Evolutionary conservation across 2,329 filamentous ascomycete genomes (phyloP).

Genomic region (Monosporascus ibericus): DNA sequence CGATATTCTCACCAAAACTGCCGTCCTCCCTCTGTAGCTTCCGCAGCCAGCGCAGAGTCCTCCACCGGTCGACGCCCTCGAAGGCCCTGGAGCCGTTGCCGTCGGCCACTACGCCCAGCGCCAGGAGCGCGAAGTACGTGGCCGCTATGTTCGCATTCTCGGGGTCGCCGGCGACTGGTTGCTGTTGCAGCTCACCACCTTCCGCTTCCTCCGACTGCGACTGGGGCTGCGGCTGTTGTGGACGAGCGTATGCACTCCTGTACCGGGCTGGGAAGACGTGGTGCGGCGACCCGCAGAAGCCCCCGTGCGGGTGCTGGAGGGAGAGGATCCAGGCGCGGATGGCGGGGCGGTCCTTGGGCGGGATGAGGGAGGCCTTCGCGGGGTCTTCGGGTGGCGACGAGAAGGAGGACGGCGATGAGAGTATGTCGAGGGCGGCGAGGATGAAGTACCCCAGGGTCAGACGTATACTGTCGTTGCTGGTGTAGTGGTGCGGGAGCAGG

Average conservation of each 20-base stretch:
- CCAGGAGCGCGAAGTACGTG: constrained; percentile 80
- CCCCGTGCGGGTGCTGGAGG: constrained; percentile 79
- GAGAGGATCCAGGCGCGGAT: constrained; percentile 74
- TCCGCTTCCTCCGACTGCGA: not conserved
- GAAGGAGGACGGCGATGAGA: constrained; percentile 55
- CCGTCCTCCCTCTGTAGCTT: constrained; percentile 75
- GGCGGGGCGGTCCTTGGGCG: constrained; percentile 34
- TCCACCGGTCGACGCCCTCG: constrained; percentile 57
- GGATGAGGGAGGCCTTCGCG: constrained; percentile 51
- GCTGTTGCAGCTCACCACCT: constrained; percentile 12
- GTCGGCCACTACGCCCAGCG: constrained; percentile 51
- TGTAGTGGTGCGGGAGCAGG: constrained; percentile 76
- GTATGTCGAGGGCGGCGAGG: constrained; percentile 75
- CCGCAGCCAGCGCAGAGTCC: constrained; percentile 68
- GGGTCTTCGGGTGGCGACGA: constrained; percentile 32
- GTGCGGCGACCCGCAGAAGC: constrained; percentile 81
- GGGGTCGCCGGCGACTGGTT: constrained; percentile 36
- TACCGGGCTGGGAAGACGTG: constrained; percentile 39
- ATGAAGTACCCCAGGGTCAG: constrained; percentile 88
- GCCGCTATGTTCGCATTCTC: constrained; percentile 68
- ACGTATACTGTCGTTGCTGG: constrained; percentile 81
- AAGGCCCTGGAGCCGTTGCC: constrained; percentile 42
- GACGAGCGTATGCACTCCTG: constrained; percentile 9
- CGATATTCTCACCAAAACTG: constrained; percentile 81
- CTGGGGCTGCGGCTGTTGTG: not conserved